Conservation (phyloP, 1,284 basidiomycete species). For the Apiotrichum sp. region DNA sequence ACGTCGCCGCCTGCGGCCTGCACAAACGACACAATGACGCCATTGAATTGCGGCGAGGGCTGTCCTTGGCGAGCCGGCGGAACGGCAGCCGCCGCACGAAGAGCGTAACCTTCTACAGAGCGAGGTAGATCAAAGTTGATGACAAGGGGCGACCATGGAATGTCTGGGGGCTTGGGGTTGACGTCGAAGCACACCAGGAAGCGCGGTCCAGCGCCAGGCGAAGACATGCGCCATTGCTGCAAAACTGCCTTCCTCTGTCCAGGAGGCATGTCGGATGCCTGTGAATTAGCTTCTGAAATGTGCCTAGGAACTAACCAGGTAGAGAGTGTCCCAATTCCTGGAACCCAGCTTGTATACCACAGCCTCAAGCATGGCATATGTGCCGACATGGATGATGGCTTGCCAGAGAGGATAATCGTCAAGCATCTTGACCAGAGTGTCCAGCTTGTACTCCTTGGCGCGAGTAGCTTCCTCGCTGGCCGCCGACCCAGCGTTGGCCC, state of each 20-base stretch:
- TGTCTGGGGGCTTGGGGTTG: slow-evolving; percentile 78
- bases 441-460: slow-evolving; percentile 94
- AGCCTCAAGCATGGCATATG: slow-evolving; percentile 72
- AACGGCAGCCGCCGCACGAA: slow-evolving; percentile 49
- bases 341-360: slow-evolving; percentile 84
- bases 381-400: slow-evolving; percentile 83
- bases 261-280: slow-evolving; percentile 61
- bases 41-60: slow-evolving; percentile 54
- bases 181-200: slow-evolving; percentile 87
- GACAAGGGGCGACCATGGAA: slow-evolving; percentile 81
- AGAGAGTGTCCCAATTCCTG: slow-evolving; percentile 75
- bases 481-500: slow-evolving; percentile 51
- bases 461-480: slow-evolving; percentile 68
- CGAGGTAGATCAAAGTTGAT: slow-evolving; percentile 94
- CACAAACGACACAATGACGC: slow-evolving; percentile 85
- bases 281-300: not conserved
- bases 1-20: slow-evolving; percentile 95
- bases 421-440: slow-evolving; percentile 85
- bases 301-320: slow-evolving; percentile 46
- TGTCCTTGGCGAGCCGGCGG: slow-evolving; percentile 45
- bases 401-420: slow-evolving; percentile 67
- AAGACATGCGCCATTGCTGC: slow-evolving; percentile 52
- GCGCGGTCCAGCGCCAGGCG: slow-evolving; percentile 41
- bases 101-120: slow-evolving; percentile 91
- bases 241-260: slow-evolving; percentile 55